Evolutionary conservation across 176 grass and related monocot species (phyloP), one percentile per base, ranked within the genome.

Genomic region (Poa annua): DNA sequence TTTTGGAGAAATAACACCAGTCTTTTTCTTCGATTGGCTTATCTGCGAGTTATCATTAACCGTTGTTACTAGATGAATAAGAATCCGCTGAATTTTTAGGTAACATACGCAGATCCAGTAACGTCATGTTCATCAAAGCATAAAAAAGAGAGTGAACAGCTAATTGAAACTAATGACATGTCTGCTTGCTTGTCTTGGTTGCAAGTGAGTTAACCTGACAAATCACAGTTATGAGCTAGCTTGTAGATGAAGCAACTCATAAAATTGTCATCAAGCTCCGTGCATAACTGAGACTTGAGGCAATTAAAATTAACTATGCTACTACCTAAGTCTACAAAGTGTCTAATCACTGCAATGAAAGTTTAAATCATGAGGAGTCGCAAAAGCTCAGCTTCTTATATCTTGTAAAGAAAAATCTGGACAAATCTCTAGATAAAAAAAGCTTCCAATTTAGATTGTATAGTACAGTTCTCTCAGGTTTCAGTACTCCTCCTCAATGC

Each of bases 11-110:
- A 98, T 88, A 71, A 93, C 89, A 85, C 96, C 96, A 26, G 92
- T 98, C 64, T 91, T 95, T 90, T 95, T 98, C 92, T 98, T 98
- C 1, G 92, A 84, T 47, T 87, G 90, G 59, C 45, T 93, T 90
- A 98, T 95, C 96, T 98, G 79, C 55, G 71, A 63, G 53, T 38
- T 26, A 84, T n/a, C 25, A 67, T 24, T 10, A 70, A 32, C n/a
- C 0, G 22, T 83, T 75, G 45, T 75, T 68, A 84, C 7, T 54
- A 73, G 50, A 65, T 29, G 47, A 29, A 84, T 8, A 54, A 4
- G 29, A 68, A 14, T 73, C 16, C 49, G 36, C n/a, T 24, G 57
- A 87, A 72, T 8, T 52, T 81, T 25, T 45, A 36, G 16, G 62
- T 63, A 72, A 56, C 21, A 80, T 70, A 20, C 17, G 14, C 32